phyloP scores from a whole-genome alignment of 768 basidiomycete genomes.

The Boletus subparvulus region DNA sequence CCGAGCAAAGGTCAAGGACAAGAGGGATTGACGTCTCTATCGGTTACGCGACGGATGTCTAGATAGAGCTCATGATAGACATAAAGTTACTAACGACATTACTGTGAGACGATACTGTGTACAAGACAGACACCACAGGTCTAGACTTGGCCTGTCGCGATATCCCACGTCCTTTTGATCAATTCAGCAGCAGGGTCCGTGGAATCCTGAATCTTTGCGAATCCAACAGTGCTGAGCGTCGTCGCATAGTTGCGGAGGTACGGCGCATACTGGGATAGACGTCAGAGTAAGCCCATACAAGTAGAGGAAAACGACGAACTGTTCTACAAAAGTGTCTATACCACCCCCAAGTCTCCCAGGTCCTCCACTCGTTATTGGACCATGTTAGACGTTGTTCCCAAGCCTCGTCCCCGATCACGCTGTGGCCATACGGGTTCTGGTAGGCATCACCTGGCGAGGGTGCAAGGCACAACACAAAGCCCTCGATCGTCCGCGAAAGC shows the following conservation, averaged over 20 bases:
- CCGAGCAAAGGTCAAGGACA: slow-evolving; percentile 17
- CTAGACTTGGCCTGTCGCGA: slow-evolving; percentile 55
- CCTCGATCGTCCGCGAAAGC: slow-evolving; percentile 68
- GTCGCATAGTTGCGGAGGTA: slow-evolving; percentile 74
- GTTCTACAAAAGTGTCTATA: slow-evolving; percentile 83
- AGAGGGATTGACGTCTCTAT: slow-evolving; percentile 21
- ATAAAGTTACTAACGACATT: slow-evolving; percentile 18
- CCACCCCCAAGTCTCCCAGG: slow-evolving; percentile 91
- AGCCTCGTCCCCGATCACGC: slow-evolving; percentile 60
- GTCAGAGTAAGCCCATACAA: not conserved
- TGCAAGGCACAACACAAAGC: slow-evolving; percentile 68
- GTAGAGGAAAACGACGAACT: slow-evolving; percentile 44
- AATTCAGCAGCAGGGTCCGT: slow-evolving; percentile 56
- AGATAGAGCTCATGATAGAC: slow-evolving; percentile 16
- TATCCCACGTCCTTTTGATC: slow-evolving; percentile 69
- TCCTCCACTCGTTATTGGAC: slow-evolving; percentile 74
- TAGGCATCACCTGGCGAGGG: slow-evolving; percentile 40
- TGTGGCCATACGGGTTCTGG: slow-evolving; percentile 51
- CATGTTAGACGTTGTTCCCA: slow-evolving; percentile 73
- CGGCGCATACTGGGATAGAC: slow-evolving; percentile 61
- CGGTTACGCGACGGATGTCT: not conserved
- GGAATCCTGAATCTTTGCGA: slow-evolving; percentile 59
- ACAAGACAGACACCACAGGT: not conserved
- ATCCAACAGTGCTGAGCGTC: slow-evolving; percentile 68
- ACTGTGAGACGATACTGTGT: not conserved